Evolutionary conservation across 2,329 filamentous ascomycete species (phyloP), one percentile per base, ranked within the genome.

Genomic region (Exutisphaerella laricina): DNA sequence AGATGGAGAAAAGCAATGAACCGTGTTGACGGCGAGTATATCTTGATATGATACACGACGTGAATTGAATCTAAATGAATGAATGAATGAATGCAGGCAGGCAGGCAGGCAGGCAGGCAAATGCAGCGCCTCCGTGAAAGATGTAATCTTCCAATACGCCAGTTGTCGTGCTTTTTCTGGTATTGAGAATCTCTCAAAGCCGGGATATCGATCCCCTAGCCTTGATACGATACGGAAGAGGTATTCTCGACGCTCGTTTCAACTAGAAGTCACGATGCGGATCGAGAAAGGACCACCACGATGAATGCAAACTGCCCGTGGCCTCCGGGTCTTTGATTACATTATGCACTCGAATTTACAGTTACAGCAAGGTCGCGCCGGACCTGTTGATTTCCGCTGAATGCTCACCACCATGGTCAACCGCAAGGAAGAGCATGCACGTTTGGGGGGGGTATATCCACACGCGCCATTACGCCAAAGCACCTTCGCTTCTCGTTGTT

Each of bases 1-100:
- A 52, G 68, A 36, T 74, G 71, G 71, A 63, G 71, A 51, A 70
- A 64, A 48, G 70, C 69, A n/a, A 74, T 74, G 71, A 61, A 70
- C 51, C 60, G 69, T 41, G 62, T 68, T 12, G 70, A 73, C 53
- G 71, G 71, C 16, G 71, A 74, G 60, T 74, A 74, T 53, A 71
- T 74, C 57, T 61, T 74, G 45, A 68, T 74, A 41, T 73, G 58
- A 70, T 22, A 31, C 31, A 32, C 26, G 13, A 17, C 8, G n/a
- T 17, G 28, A 25, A 16, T 28, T 20, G 35, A 14, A 9, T 42
- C 25, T 28, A 5, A 8, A 23, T 17, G 16, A 20, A 16, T 9
- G 14, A 28, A 39, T 25, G 29, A n/a, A 3, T 32, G 29, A 8
- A 32, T n/a, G n/a, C n/a, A n/a, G n/a, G n/a, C n/a, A n/a, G n/a